Evolutionary conservation across 306 rosid species (phyloP).

Genomic region (Vigna hirtella): DNA sequence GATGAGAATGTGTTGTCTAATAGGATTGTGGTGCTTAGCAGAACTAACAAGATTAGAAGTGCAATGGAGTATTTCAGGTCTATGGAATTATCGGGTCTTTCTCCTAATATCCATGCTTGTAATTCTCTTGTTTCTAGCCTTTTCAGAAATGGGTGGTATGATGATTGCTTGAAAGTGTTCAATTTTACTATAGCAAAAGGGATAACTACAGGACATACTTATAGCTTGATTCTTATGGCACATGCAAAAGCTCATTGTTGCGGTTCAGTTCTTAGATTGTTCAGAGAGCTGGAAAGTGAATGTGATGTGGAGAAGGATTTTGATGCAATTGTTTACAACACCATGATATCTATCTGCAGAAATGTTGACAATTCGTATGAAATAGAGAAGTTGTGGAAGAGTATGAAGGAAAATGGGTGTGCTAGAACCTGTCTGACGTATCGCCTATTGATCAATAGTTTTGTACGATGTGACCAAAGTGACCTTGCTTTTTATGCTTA

Average conservation of each 20-base stretch:
- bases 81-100: constrained; percentile 72
- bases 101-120: constrained; percentile 77
- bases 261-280: constrained; percentile 59
- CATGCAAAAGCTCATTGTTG: constrained; percentile 61
- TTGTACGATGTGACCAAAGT: constrained; percentile 64
- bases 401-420: constrained; percentile 65
- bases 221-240: constrained; percentile 80
- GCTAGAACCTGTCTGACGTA: constrained; percentile 66
- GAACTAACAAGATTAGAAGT: constrained; percentile 77
- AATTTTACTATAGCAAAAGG: constrained; percentile 57
- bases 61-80: constrained; percentile 79
- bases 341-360: constrained; percentile 79
- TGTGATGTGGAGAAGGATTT: constrained; percentile 55
- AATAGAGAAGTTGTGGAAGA: constrained; percentile 78
- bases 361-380: constrained; percentile 73
- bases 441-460: constrained; percentile 68
- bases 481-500: constrained; percentile 85
- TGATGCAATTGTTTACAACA: constrained; percentile 79
- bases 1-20: constrained; percentile 69
- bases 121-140: constrained; percentile 85
- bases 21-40: constrained; percentile 78
- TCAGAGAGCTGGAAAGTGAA: constrained; percentile 59
- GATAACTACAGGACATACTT: constrained; percentile 72
- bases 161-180: constrained; percentile 69
- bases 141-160: constrained; percentile 67